Conservation (phyloP, 2,329 filamentous ascomycete genomes). For the Sporothrix dimorphospora region DNA sequence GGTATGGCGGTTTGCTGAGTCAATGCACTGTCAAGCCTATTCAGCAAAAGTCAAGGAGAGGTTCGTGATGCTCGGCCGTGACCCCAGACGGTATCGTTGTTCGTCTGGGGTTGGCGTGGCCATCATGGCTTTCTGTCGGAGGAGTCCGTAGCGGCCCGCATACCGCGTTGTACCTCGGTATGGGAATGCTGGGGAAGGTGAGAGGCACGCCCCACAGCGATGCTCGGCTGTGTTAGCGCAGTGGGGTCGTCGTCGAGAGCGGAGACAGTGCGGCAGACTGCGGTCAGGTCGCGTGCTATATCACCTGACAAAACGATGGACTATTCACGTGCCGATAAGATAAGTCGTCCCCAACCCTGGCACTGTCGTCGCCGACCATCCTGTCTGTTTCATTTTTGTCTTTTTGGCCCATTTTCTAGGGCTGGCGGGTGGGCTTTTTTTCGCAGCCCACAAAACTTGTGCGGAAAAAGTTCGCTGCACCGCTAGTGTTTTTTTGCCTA, state of each 20-base stretch:
- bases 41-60: not conserved
- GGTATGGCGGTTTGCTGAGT: not conserved
- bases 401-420: slow-evolving; percentile 38
- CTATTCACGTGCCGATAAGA: not conserved
- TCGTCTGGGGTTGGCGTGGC: slow-evolving; percentile 36
- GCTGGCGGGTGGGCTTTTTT: slow-evolving; percentile 42
- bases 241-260: not conserved
- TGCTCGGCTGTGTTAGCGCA: not conserved
- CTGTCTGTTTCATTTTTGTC: slow-evolving; percentile 14
- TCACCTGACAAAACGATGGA: not conserved
- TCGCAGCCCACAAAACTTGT: slow-evolving; percentile 43
- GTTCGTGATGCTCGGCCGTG: not conserved
- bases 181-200: slow-evolving; percentile 11
- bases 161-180: slow-evolving; percentile 31
- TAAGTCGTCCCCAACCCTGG: slow-evolving; percentile 25
- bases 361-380: slow-evolving; percentile 42
- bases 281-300: not conserved
- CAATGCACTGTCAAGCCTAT: not conserved
- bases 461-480: slow-evolving; percentile 31
- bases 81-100: slow-evolving; percentile 19
- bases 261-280: not conserved
- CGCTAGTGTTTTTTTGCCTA: slow-evolving; percentile 35
- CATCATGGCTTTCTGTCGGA: slow-evolving; percentile 34
- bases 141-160: not conserved
- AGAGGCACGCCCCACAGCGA: not conserved